phyloP scores from a whole-genome alignment of 257 asterid species.

The Salvia hispanica region DNA sequence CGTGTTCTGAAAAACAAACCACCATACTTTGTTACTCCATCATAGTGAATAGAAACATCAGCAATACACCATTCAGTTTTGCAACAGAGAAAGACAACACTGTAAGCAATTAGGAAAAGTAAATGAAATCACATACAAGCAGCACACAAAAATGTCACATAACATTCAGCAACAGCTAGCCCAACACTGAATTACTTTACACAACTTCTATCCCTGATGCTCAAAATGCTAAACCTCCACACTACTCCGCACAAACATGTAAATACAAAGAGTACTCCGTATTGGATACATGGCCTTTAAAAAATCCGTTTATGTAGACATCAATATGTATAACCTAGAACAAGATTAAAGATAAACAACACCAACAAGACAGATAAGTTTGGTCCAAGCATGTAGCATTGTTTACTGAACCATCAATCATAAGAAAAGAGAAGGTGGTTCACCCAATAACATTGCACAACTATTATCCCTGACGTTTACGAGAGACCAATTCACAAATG shows the following conservation, averaged over 20 bases:
- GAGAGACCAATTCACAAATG: slow-evolving; percentile 56
- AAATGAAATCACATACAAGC: neutral
- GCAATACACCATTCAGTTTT: too few species aligned
- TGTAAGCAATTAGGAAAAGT: neutral
- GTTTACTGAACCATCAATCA: slow-evolving; percentile 67
- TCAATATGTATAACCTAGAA: too few species aligned
- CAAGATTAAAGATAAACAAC: too few species aligned
- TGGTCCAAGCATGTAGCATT: slow-evolving; percentile 34
- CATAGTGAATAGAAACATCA: neutral
- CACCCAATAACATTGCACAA: slow-evolving; percentile 69
- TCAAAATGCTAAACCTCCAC: neutral
- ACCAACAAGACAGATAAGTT: neutral
- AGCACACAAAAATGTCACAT: too few species aligned
- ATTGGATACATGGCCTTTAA: too few species aligned
- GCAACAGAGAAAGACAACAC: too few species aligned
- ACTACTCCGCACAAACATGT: too few species aligned
- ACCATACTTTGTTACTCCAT: neutral
- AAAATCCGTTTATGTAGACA: too few species aligned
- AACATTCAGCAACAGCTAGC: too few species aligned
- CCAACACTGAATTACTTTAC: too few species aligned
- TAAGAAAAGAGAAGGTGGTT: slow-evolving; percentile 41
- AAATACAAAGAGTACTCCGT: too few species aligned
- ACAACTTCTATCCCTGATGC: neutral
- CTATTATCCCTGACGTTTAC: slow-evolving; percentile 60
- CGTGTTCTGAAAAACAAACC: slow-evolving; percentile 54